Evolutionary conservation across 371 early-diverging fungal species (phyloP).

Genomic region (Mortierella sp.): DNA sequence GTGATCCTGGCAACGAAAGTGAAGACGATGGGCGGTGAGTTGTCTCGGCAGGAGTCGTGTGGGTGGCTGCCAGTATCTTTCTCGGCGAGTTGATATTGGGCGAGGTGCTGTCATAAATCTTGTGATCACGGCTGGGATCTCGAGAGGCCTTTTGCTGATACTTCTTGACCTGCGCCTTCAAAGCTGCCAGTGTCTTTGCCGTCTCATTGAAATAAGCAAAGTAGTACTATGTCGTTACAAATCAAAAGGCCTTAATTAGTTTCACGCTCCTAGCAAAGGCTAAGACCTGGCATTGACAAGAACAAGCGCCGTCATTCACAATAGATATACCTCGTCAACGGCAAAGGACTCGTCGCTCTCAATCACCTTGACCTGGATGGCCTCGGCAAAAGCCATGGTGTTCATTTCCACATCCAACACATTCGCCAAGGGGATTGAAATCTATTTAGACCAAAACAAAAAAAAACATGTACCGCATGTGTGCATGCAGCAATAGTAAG

Average conservation of each 20-base stretch:
- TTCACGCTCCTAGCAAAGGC: background rate
- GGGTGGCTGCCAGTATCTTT: conserved; percentile 9
- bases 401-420: conserved; percentile 74
- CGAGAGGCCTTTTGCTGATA: conserved; percentile 18
- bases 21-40: conserved; percentile 10
- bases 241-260: background rate
- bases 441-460: conserved; percentile 30
- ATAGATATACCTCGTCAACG: conserved; percentile 70
- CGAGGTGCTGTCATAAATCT: conserved; percentile 50
- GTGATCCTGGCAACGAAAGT: conserved; percentile 3
- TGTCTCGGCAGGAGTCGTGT: background rate
- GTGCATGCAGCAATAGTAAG: background rate
- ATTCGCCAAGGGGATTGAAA: conserved; percentile 68
- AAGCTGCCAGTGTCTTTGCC: conserved; percentile 55
- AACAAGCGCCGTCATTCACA: background rate
- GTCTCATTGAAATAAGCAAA: conserved; percentile 78
- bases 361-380: conserved; percentile 71
- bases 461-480: background rate
- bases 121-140: conserved; percentile 11
- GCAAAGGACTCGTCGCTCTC: conserved; percentile 72
- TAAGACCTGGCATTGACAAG: too few species aligned
- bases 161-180: conserved; percentile 57
- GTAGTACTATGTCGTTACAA: conserved; percentile 64
- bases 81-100: conserved; percentile 18
- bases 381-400: conserved; percentile 71